Base-by-base conservation (phyloP, 352 stramenopile species). In the Phytophthora crassamura region DNA sequence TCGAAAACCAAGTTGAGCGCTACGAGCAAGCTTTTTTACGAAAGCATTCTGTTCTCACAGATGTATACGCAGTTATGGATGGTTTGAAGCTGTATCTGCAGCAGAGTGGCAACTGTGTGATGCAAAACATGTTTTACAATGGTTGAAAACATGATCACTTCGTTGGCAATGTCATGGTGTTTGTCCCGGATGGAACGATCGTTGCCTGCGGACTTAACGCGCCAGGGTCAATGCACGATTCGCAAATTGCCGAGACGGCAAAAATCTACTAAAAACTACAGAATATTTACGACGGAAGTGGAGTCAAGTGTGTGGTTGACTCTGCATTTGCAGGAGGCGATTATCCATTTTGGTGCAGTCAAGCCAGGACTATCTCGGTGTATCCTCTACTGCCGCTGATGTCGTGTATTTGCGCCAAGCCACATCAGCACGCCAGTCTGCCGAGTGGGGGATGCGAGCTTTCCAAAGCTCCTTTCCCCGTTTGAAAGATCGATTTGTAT, bases 71-170 rank as follows among this genome's bases (percentile, higher is more conserved):
- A 9, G 38, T 50, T 18, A 69, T 68, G 49, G 75, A 80, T 56
- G 64, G 68, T 6, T 67, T 77, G 35, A 84, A 80, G 38, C 47
- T 80, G 9, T 15, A 32, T 16, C 33, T 83, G 12, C 20, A 83
- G 52, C 16, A 43, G 11, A 33, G 46, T 2, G 30, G 33, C 1
- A 4, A n/a, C n/a, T 56, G 20, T 14, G 40, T 66, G 9, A 70
- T 67, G 16, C 61, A 84, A 39, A 69, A 66, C 15, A 50, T 42
- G 25, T 78, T 68, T 41, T 78, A 74, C 59, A 80, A 83, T 42
- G 64, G 67, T 11, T 83, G 71, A 52, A 78, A 42, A 1, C 62
- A 72, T 59, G 71, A 74, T 32, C 71, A 79, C 25, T 79, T 70
- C 42, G 56, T 77, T 15, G 68, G 50, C 14, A 67, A 18, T 41